These are phyloP conservation scores for Tetracladium marchalianum DNA, from an alignment of 495 filamentous ascomycete species.

Conservation along the genomic window DNA sequence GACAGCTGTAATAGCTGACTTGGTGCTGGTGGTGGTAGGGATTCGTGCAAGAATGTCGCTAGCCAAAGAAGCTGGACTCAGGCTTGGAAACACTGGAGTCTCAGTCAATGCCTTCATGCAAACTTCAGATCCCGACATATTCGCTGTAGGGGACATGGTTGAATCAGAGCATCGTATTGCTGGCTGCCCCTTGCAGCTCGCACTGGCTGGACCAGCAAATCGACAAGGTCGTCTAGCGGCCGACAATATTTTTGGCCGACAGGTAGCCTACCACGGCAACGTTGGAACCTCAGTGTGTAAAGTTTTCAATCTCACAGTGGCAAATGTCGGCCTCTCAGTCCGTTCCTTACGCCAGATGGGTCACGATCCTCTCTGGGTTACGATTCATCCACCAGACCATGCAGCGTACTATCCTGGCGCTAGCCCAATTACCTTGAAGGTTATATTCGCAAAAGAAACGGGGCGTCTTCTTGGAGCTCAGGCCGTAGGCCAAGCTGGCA, in stretches of 20 bases:
- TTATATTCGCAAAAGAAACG: conserved; percentile 14
- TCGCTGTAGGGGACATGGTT: conserved; percentile 27
- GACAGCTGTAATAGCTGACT: conserved; percentile 6
- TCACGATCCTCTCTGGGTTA: conserved; percentile 14
- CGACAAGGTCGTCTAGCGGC: conserved; percentile 24
- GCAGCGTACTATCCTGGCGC: conserved; percentile 26
- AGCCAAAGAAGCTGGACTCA: conserved; percentile 17
- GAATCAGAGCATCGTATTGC: conserved; percentile 19
- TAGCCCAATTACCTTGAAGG: conserved; percentile 16
- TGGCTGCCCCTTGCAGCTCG: conserved; percentile 2
- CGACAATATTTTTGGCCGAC: conserved; percentile 21
- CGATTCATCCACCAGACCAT: conserved; percentile 25
- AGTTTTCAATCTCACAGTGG: conserved; percentile 20
- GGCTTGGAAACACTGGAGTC: conserved; percentile 17
- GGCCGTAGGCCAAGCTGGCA: conserved; percentile 13
- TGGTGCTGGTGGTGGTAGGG: conserved; percentile 19
- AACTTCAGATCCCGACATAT: conserved; percentile 25
- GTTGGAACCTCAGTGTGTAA: conserved; percentile 21
- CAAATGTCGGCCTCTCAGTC: conserved; percentile 15
- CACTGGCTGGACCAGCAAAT: conserved; percentile 27
- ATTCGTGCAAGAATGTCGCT: conserved; percentile 18
- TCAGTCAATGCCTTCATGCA: conserved; percentile 22
- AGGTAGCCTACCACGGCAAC: conserved; percentile 18
- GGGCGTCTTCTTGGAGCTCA: conserved; percentile 23
- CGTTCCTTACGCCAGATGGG: conserved; percentile 7